Base-by-base conservation (phyloP, 75 land plant genomes). In the Pinus albicaulis region DNA sequence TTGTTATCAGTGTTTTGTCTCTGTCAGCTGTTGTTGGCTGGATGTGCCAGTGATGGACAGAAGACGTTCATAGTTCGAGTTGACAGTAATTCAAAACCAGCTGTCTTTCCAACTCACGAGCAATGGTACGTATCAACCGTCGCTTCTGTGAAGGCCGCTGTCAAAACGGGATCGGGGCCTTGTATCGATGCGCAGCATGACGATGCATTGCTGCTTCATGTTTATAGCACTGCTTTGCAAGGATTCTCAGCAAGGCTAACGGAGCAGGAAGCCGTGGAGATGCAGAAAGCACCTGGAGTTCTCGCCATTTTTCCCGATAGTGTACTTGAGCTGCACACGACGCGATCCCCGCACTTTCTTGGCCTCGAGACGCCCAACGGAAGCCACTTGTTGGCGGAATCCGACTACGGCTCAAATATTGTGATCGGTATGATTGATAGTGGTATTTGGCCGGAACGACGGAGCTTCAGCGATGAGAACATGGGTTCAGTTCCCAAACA, bases 391-490 rank as follows among this genome's bases (percentile, higher is more conserved):
- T 86, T 86, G 90, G 88, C 88, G 8, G 77, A 76, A 63, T 74
- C 93, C 55, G 77, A 87, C 24, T 89, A 78, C 68, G 98, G 92
- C 14, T 78, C 81, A 4, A 89, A 87, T 57, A 85, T 96, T 10
- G 74, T 96, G 23, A 72, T 96, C 38, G 99, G 90, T 2, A 71
- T 91, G 64, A 59, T 96, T 5, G 99, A 96, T 79, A 86, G 95
- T 28, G 99, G 99, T 1, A 86, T 95, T 4, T 91, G 89, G 91
- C 96, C 96, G 3, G 91, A 88, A 61, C 69, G 79, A 10, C 72
- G 76, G 55, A 93, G 94, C 78, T 96, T 96, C 85, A 59, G 73
- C 24, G 96, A 88, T 70, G 63, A 13, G 7, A 82, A 81, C 23
- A 75, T 93, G 4, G 79, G 85, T 1, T 84, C 89, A 10, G 82